Conservation (phyloP, 2,329 filamentous ascomycete species). For the Nothophoma quercina region DNA sequence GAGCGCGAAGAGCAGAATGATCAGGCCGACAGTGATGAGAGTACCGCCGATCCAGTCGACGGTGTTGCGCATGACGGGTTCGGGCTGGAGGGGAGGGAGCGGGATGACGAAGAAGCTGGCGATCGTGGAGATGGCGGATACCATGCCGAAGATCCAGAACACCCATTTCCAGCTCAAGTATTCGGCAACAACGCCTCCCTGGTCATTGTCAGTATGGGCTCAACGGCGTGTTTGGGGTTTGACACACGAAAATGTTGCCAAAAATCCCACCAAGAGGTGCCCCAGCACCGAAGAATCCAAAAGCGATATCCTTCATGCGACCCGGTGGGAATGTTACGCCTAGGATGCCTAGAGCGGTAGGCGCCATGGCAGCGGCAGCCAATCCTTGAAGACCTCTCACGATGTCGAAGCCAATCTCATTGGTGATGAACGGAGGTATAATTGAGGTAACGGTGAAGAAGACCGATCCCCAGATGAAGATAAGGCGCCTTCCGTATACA, state of each 20-base stretch:
- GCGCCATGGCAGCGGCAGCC: conserved; percentile 73
- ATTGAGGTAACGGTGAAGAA: conserved; percentile 69
- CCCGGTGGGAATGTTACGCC: conserved; percentile 72
- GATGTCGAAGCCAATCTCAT: conserved; percentile 72
- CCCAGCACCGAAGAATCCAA: conserved; percentile 61
- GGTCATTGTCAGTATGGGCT: conserved; percentile 2
- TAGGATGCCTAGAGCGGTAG: conserved; percentile 74
- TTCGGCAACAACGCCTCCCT: conserved; percentile 67
- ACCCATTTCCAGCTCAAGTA: conserved; percentile 55
- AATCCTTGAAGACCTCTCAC: conserved; percentile 73
- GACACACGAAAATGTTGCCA: conserved; percentile 64
- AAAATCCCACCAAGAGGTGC: conserved; percentile 70
- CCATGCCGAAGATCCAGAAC: conserved; percentile 66
- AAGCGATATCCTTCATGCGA: conserved; percentile 74
- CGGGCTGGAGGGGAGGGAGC: conserved; percentile 48
- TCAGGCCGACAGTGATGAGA: conserved; percentile 67
- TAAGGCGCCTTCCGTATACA: conserved; percentile 69
- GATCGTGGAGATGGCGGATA: conserved; percentile 64
- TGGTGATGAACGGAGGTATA: conserved; percentile 68
- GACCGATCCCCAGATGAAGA: conserved; percentile 70
- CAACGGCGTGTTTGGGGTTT: neutral
- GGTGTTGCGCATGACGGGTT: conserved; percentile 51
- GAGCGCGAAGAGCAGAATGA: conserved; percentile 71
- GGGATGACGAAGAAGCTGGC: conserved; percentile 69
- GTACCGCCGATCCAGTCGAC: conserved; percentile 73